Evolutionary conservation across 208 protist species (phyloP).

Genomic region (Trypanosomatidae sp.): DNA sequence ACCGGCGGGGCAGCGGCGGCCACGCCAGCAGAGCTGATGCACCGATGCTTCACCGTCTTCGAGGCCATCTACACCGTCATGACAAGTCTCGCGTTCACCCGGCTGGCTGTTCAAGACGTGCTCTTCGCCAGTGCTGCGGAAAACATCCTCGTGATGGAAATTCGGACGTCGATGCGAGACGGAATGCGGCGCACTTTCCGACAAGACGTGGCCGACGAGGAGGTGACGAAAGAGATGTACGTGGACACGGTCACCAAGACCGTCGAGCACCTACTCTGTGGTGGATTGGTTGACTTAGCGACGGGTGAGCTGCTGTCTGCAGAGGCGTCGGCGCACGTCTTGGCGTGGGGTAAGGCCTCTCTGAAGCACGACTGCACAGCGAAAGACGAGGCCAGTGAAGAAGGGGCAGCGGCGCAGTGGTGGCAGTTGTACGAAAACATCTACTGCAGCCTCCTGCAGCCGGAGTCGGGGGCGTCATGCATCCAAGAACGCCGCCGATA

Average conservation of each 20-base stretch:
- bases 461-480: not conserved
- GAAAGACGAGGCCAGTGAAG: not conserved
- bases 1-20: not conserved
- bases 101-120: slow-evolving; percentile 81
- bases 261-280: slow-evolving; percentile 59
- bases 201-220: not conserved
- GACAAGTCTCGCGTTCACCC: slow-evolving; percentile 69
- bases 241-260: slow-evolving; percentile 48
- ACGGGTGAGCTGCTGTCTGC: slow-evolving; percentile 48
- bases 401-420: slow-evolving; percentile 13
- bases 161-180: slow-evolving; percentile 83
- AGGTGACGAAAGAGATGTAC: slow-evolving; percentile 53
- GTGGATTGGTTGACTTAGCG: slow-evolving; percentile 66
- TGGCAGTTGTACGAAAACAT: slow-evolving; percentile 26
- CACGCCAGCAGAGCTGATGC: slow-evolving; percentile 52
- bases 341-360: slow-evolving; percentile 1
- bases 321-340: not conserved
- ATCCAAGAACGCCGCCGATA: not conserved
- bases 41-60: slow-evolving; percentile 77
- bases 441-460: slow-evolving; percentile 16
- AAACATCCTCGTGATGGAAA: slow-evolving; percentile 65
- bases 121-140: slow-evolving; percentile 70
- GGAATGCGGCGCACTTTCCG: slow-evolving; percentile 31
- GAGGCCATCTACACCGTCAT: slow-evolving; percentile 82
- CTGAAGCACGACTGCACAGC: not conserved